These are phyloP conservation scores for Paramecium sonneborni DNA, from an alignment of 73 alveolate species.

Conservation along the genomic window DNA sequence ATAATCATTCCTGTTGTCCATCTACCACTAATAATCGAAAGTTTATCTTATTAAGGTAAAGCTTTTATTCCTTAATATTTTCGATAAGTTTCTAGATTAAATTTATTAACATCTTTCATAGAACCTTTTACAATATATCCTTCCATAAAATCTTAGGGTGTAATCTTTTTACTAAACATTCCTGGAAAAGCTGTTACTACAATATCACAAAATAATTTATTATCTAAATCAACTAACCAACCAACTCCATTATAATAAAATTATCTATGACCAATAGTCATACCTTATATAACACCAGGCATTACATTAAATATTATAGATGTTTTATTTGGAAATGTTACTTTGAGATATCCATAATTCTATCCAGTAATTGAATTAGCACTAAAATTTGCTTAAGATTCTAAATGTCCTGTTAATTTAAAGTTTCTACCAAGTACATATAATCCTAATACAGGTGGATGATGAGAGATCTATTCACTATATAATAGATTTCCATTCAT, in stretches of 20 bases:
- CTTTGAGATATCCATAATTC: constrained; percentile 54
- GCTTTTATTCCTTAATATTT: constrained; percentile 52
- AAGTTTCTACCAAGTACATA: constrained; percentile 42
- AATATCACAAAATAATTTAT: constrained; percentile 45
- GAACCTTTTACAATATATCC: constrained; percentile 37
- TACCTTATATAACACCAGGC: constrained; percentile 61
- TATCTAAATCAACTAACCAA: neutral
- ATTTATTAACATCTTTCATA: constrained; percentile 6
- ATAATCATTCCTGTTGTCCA: constrained; percentile 53
- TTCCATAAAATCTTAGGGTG: constrained; percentile 56
- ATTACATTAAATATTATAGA: neutral
- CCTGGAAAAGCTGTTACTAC: constrained; percentile 49
- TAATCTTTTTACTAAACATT: constrained; percentile 37
- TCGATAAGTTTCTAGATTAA: constrained; percentile 22
- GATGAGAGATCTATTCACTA: constrained; percentile 71
- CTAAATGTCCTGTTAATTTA: constrained; percentile 58
- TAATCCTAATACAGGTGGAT: constrained; percentile 69
- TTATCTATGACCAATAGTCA: constrained; percentile 55
- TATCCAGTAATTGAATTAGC: constrained; percentile 70
- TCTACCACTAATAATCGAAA: constrained; percentile 33
- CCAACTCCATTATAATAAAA: constrained; percentile 44
- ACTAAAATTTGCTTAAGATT: constrained; percentile 62
- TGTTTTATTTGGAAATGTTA: constrained; percentile 36
- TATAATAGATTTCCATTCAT: constrained; percentile 65
- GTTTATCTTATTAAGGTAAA: neutral